Percentiles rank a stretch among this genome's conserved stretches.
These are phyloP conservation scores for Komagataella pseudopastoris DNA, from an alignment of 805 yeast genomes.

Conservation along the genomic window DNA sequence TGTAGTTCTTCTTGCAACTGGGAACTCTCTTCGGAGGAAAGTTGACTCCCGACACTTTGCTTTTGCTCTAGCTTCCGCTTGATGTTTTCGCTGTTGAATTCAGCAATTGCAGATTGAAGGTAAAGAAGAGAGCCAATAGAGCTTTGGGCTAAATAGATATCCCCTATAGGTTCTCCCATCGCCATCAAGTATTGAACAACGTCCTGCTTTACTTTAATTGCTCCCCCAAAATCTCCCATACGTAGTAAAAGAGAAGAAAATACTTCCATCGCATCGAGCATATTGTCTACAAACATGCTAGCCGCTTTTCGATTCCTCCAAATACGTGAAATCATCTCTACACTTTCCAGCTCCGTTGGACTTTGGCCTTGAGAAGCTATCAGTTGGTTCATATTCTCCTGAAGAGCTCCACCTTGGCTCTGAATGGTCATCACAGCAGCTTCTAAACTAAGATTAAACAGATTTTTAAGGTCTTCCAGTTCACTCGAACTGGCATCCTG, in stretches of 20 bases:
- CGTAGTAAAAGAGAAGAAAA: conserved; percentile 59
- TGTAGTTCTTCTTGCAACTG: conserved; percentile 6
- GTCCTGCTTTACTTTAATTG: conserved; percentile 45
- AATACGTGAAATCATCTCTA: not conserved
- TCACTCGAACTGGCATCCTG: not conserved
- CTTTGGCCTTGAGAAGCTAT: not conserved
- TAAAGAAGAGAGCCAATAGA: conserved; percentile 60
- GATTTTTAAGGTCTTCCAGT: not conserved
- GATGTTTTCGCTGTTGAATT: not conserved
- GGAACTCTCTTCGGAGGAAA: conserved; percentile 1
- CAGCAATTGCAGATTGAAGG: conserved; percentile 12
- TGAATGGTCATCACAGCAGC: not conserved
- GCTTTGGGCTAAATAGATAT: conserved; percentile 49
- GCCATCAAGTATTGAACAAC: conserved; percentile 61
- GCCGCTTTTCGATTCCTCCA: conserved; percentile 20
- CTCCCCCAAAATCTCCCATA: conserved; percentile 48
- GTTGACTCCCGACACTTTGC: not conserved
- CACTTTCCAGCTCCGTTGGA: not conserved
- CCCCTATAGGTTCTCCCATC: conserved; percentile 55
- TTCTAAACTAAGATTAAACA: not conserved
- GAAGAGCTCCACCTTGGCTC: not conserved
- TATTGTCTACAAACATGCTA: conserved; percentile 67
- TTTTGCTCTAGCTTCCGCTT: not conserved
- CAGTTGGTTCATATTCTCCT: not conserved
- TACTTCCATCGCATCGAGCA: conserved; percentile 65